These are phyloP conservation scores for Pythium grandisporangium DNA, from an alignment of 352 stramenopile genomes.

Conservation along the genomic window DNA sequence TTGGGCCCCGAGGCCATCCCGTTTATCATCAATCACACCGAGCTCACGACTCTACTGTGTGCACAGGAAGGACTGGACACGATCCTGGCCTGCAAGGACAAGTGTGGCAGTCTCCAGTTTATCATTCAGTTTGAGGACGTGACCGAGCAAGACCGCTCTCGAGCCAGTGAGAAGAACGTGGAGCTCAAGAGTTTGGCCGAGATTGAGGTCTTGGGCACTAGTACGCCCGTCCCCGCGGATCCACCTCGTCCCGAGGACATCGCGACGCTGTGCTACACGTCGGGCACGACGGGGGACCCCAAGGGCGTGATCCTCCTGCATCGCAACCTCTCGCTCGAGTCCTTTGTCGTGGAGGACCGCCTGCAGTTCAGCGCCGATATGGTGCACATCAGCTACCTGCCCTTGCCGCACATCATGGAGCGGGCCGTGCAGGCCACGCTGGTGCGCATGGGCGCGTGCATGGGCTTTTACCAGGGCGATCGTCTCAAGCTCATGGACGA, in stretches of 20 bases:
- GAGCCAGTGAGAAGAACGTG: slow-evolving; percentile 10
- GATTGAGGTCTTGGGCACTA: slow-evolving; percentile 14
- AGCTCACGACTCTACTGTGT: slow-evolving; percentile 32
- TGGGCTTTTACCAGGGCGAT: slow-evolving; percentile 77
- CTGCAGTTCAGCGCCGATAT: slow-evolving; percentile 30
- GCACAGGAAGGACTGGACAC: slow-evolving; percentile 25
- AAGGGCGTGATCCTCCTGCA: slow-evolving; percentile 95
- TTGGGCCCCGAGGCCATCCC: slow-evolving; percentile 33
- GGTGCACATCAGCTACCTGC: slow-evolving; percentile 92
- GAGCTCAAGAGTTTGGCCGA: slow-evolving; percentile 21
- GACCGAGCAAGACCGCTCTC: slow-evolving; percentile 12
- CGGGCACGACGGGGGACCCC: slow-evolving; percentile 89
- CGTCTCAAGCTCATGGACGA: slow-evolving; percentile 88
- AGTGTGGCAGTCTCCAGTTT: slow-evolving; percentile 21
- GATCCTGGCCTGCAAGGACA: slow-evolving; percentile 18
- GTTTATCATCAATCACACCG: slow-evolving; percentile 47
- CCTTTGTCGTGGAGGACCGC: slow-evolving; percentile 9
- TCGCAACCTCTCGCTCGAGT: slow-evolving; percentile 24
- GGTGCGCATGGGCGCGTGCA: slow-evolving; percentile 65
- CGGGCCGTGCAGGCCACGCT: slow-evolving; percentile 79
- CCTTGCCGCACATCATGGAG: slow-evolving; percentile 95
- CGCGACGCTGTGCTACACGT: slow-evolving; percentile 90
- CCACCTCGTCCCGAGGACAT: slow-evolving; percentile 53
- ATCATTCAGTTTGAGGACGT: slow-evolving; percentile 26
- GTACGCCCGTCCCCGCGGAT: slow-evolving; percentile 16